These are phyloP conservation scores for Amanita rimosa DNA, from an alignment of 768 basidiomycete genomes.

Conservation along the genomic window DNA sequence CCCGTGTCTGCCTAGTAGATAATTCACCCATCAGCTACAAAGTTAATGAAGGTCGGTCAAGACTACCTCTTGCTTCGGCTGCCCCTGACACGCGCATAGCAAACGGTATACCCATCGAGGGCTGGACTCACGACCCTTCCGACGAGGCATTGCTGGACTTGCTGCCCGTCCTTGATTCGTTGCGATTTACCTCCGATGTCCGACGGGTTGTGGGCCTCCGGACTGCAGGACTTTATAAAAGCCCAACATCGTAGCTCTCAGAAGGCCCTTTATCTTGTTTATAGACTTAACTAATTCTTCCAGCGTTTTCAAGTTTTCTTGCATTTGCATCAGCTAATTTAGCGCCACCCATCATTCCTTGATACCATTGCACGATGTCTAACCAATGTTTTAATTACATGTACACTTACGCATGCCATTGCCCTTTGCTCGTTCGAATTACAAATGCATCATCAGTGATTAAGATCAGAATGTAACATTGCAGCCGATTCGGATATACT, in stretches of 20 bases:
- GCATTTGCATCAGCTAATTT: conserved; percentile 7
- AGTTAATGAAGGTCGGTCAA: conserved; percentile 77
- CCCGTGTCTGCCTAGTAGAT: conserved; percentile 91
- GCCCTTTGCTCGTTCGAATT: conserved; percentile 1
- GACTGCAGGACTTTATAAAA: conserved; percentile 24
- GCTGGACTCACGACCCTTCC: conserved; percentile 95
- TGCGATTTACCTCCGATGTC: conserved; percentile 94
- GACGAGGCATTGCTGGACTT: conserved; percentile 96
- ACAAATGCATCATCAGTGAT: conserved; percentile 10
- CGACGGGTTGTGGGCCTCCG: conserved; percentile 76
- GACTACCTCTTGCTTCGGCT: background rate
- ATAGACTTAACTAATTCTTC: conserved; percentile 6
- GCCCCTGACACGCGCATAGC: conserved; percentile 33
- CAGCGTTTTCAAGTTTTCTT: background rate
- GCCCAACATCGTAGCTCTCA: conserved; percentile 15
- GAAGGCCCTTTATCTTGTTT: conserved; percentile 3
- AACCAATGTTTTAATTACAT: conserved; percentile 10
- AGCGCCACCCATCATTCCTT: conserved; percentile 5
- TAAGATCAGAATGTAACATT: conserved; percentile 17
- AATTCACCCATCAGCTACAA: conserved; percentile 92
- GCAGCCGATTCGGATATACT: conserved; percentile 7
- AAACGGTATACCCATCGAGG: conserved; percentile 98
- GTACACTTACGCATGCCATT: conserved; percentile 10
- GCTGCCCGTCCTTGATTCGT: conserved; percentile 88
- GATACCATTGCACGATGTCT: conserved; percentile 8